Evolutionary conservation across 208 protist genomes (phyloP), one percentile per base, ranked within the genome.

Genomic region (Trypanosoma boissoni): DNA sequence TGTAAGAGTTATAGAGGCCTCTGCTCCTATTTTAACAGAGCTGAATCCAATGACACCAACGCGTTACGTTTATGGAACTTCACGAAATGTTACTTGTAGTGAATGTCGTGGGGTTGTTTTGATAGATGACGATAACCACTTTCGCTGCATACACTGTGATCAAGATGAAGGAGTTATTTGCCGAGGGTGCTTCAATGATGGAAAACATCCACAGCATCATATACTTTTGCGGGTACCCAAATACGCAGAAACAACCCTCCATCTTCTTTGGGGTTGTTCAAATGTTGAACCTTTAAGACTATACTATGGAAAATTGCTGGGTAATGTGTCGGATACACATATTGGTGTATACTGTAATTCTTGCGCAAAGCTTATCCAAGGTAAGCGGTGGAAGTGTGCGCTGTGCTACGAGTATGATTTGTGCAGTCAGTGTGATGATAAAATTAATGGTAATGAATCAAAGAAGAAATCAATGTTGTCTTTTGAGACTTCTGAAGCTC

Each of bases 361-460:
- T n/a, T 95, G 88, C 55, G 57, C 63, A 18, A 55, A 61, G 20
- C 60, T 80, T 53, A 76, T 92, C 12, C 21, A 41, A 27, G 88
- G 88, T 21, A 66, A 59, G 6, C 77, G 88, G 23, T 94, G 83
- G 80, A 94, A 94, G 68, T 94, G 88, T 53, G 74, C 77, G 20
- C 60, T 81, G 39, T 94, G 88, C 64, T 85, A 87, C 56, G 68
- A 88, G 51, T 90, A 78, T 68, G 88, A 94, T 42, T 45, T 91
- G 1, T 94, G 88, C 46, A 52, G 78, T 48, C 3, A 26, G 23
- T 94, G 88, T 64, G 71, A 76, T 32, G 20, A 58, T 20, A 69
- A 82, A n/a, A 34, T 3, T 23, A 34, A 54, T 58, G 24, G 20
- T 34, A 24, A 16, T 18, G 10, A 23, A 31, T 44, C 12, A 54